A percentile compares a stretch with the other conserved stretches of the same genome.
Conservation (phyloP, 208 protist genomes). For the Wallacemonas sp. region DNA sequence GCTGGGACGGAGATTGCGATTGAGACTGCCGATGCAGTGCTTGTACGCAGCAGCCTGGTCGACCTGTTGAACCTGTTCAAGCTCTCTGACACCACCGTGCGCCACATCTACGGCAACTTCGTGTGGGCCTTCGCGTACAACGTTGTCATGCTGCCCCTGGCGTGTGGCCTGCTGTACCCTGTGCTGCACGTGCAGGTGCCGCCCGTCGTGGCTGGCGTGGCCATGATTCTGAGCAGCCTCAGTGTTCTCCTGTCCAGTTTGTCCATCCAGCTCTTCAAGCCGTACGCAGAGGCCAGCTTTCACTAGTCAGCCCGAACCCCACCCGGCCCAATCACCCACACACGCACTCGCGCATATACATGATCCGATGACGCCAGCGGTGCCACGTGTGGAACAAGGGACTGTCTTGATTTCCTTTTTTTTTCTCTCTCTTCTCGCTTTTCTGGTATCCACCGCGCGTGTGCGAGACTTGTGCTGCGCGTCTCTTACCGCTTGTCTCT, state of each 20-base stretch:
- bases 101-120: slow-evolving; percentile 87
- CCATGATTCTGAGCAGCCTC: slow-evolving; percentile 82
- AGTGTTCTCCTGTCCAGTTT: slow-evolving; percentile 76
- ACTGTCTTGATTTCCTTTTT: slow-evolving; percentile 7
- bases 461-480: background rate
- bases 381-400: background rate
- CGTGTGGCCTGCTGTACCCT: slow-evolving; percentile 75
- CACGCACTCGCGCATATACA: too few relatives aligned
- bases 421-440: slow-evolving; percentile 5
- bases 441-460: slow-evolving; percentile 2
- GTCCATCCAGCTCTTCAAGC: slow-evolving; percentile 65
- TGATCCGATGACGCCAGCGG: background rate
- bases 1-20: slow-evolving; percentile 83
- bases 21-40: slow-evolving; percentile 81
- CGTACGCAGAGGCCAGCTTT: slow-evolving; percentile 34
- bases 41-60: slow-evolving; percentile 70
- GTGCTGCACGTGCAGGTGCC: slow-evolving; percentile 61
- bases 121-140: slow-evolving; percentile 91
- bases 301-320: background rate
- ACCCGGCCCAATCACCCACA: too few relatives aligned
- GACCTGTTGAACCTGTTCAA: slow-evolving; percentile 65
- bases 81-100: slow-evolving; percentile 67
- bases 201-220: slow-evolving; percentile 62
- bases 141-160: slow-evolving; percentile 80
- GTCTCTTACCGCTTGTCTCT: background rate